Conservation (phyloP, 164 flowering plant genomes). For the Chimonanthus salicifolius region DNA sequence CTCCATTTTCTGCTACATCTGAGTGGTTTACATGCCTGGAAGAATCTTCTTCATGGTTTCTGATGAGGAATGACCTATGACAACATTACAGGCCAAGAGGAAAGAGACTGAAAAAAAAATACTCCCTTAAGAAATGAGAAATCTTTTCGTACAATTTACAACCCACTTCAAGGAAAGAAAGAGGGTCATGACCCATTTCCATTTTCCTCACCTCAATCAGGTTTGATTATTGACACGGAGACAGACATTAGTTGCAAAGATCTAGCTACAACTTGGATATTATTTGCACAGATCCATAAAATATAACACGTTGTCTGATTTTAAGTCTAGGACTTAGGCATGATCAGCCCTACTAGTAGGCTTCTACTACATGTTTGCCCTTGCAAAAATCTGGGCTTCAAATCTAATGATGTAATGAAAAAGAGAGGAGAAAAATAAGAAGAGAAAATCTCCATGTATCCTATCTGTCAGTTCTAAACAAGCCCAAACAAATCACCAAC, state of each 20-base stretch:
- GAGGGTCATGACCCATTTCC: background rate
- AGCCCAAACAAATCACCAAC: conserved; percentile 19
- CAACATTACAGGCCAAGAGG: conserved; percentile 11
- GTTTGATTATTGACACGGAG: too few species aligned
- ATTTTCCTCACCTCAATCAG: background rate
- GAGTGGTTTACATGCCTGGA: conserved; percentile 21
- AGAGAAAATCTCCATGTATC: conserved; percentile 15
- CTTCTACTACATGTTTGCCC: conserved; percentile 11
- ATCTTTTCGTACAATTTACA: background rate
- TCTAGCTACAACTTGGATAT: conserved; percentile 3
- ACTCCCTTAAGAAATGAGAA: background rate
- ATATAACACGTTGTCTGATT: conserved; percentile 5
- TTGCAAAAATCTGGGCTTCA: conserved; percentile 17
- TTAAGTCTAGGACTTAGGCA: conserved; percentile 9
- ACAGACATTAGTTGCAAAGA: conserved; percentile 4
- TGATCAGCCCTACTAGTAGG: conserved; percentile 8
- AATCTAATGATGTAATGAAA: conserved; percentile 10
- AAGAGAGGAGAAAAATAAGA: conserved; percentile 9
- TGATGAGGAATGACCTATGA: conserved; percentile 22
- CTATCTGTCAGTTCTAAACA: conserved; percentile 25
- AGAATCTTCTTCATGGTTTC: conserved; percentile 23
- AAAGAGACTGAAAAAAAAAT: conserved; percentile 6
- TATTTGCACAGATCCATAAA: conserved; percentile 11
- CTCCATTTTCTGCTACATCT: conserved; percentile 7
- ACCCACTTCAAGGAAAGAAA: conserved; percentile 4